A percentile compares a stretch with the other conserved stretches of the same genome.
Evolutionary conservation across 495 filamentous ascomycete genomes (phyloP).

Genomic region (Poronia punctata): DNA sequence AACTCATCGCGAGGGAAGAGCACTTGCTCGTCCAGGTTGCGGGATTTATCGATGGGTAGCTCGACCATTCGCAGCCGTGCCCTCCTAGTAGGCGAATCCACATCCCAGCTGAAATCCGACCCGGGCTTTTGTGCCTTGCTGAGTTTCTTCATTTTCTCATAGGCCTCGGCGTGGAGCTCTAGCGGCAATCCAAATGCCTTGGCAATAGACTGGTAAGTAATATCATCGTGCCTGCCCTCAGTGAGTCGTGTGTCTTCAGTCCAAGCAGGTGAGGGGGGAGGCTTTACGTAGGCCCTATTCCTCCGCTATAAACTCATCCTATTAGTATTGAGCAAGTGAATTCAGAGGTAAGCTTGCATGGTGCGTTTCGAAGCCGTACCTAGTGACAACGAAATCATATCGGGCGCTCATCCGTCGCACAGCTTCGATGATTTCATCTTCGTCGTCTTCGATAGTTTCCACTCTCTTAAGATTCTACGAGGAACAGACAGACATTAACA

Average conservation of each 20-base stretch:
- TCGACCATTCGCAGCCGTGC: constrained; percentile 87
- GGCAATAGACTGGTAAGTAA: constrained; percentile 90
- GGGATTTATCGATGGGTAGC: constrained; percentile 63
- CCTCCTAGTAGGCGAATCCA: constrained; percentile 64
- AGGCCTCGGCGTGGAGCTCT: constrained; percentile 65
- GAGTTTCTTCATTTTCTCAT: constrained; percentile 73
- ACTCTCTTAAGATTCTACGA: constrained; percentile 67
- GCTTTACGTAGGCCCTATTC: constrained; percentile 83
- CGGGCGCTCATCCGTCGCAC: constrained; percentile 73
- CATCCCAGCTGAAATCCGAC: constrained; percentile 78
- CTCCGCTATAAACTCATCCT: constrained; percentile 51
- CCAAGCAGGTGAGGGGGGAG: neutral
- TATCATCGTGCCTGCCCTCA: constrained; percentile 82
- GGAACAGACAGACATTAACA: no score
- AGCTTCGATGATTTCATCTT: constrained; percentile 83
- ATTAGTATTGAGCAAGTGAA: constrained; percentile 1
- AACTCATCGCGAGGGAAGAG: constrained; percentile 72
- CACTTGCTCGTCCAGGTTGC: constrained; percentile 55
- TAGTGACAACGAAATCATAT: constrained; percentile 92
- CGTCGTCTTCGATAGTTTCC: constrained; percentile 89
- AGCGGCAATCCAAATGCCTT: constrained; percentile 77
- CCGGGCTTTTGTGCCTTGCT: constrained; percentile 65
- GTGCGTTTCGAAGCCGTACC: constrained; percentile 20
- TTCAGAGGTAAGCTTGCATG: neutral
- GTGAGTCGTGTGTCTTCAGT: constrained; percentile 10